Conservation (phyloP, 2,329 filamentous ascomycete species). For the Neopestalotiopsis clavispora region DNA sequence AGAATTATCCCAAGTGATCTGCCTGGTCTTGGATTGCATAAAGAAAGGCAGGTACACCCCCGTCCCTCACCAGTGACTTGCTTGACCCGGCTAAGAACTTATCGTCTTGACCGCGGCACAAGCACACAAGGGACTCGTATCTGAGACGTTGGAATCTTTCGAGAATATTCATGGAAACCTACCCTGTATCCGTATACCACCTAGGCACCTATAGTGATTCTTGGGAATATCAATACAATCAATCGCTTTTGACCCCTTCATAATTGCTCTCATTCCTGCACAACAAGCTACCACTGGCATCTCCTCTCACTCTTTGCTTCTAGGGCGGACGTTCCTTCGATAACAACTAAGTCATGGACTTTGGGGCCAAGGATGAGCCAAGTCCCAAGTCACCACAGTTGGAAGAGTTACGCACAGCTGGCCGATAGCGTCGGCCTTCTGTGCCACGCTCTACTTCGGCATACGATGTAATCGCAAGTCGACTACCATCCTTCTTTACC, state of each 20-base stretch:
- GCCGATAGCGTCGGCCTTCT: constrained; percentile 27
- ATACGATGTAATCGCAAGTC: constrained; percentile 26
- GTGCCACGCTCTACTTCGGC: constrained; percentile 28
- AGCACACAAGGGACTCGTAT: neutral
- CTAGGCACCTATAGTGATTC: constrained; percentile 9
- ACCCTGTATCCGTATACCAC: neutral
- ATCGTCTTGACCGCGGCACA: neutral
- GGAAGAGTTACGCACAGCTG: constrained; percentile 21
- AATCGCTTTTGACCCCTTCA: neutral
- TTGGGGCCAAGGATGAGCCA: constrained; percentile 21
- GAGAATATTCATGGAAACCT: constrained; percentile 5
- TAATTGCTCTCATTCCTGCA: neutral
- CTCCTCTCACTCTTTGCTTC: neutral
- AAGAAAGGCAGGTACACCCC: too few relatives aligned
- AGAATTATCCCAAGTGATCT: constrained; percentile 10
- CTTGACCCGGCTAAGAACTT: neutral
- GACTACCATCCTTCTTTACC: constrained; percentile 12
- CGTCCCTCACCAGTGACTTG: too few relatives aligned
- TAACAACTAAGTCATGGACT: constrained; percentile 18
- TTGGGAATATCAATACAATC: neutral
- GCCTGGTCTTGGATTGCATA: too few relatives aligned
- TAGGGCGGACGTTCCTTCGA: neutral
- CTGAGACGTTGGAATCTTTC: constrained; percentile 4
- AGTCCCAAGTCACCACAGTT: constrained; percentile 23
- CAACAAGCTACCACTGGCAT: neutral